Base-by-base conservation (phyloP, 495 filamentous ascomycete genomes). In the Hypoxylon rickii region DNA sequence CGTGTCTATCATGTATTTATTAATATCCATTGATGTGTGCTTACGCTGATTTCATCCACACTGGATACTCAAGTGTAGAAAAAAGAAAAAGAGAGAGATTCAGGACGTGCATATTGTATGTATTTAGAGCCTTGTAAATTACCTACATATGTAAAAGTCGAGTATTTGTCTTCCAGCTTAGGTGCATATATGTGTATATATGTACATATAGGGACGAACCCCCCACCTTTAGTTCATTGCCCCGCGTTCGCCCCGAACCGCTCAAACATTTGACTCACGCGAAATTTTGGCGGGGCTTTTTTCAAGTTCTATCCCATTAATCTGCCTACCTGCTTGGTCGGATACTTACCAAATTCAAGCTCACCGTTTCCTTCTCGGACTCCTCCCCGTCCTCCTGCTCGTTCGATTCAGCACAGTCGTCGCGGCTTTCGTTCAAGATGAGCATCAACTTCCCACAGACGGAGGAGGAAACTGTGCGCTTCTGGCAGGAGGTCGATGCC, bases 401-500 rank as follows among this genome's bases (percentile, higher is more conserved):
- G n/a, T n/a, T n/a, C n/a, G n/a, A n/a, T n/a, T n/a, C n/a, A n/a
- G n/a, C n/a, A 20, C 40, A 12, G 11, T 49, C n/a, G 24, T 29
- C 24, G 24, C 24, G 24, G 24, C 24, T 29, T 49, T 62, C 48
- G 47, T 44, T n/a, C 47, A 53, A 57, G 42, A 62, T 62, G 58
- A 62, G 58, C 20, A 62, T 62, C 19, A 62, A 44, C 17, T 62
- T 62, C 17, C 58, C 58, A 7, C 36, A 44, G 33, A 22, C 52
- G 26, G 58, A 62, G 16, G 58, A 62, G 44, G 58, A 62, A 3
- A 44, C 24, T 12, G 58, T 62, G n/a, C 58, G 53, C 37, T 62
- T 62, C 44, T 62, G 58, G 58, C 46, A 68, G 46, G 52, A 73
- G 60, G 38, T 73, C 40, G 21, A 55, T 58, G 43, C 85, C 11